phyloP scores from a whole-genome alignment of 1,284 basidiomycete species.

The Leccinum subspadiceum region DNA sequence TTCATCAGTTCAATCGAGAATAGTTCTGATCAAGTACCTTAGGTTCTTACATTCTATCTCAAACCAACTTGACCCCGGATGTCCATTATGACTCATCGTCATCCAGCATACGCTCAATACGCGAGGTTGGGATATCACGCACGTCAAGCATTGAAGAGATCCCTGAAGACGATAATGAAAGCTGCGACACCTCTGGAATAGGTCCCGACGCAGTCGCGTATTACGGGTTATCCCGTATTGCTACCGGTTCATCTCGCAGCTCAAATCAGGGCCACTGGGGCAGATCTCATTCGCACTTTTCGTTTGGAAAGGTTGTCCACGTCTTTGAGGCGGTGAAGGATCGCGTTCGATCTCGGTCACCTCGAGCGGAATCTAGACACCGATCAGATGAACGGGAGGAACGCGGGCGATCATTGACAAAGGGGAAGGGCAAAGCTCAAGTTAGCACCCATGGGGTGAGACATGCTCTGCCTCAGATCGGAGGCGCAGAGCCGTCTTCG shows the following conservation, averaged over 20 bases:
- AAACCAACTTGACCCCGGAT: slow-evolving; percentile 3
- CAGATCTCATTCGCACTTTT: slow-evolving; percentile 39
- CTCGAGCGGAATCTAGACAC: slow-evolving; percentile 19
- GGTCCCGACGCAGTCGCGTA: slow-evolving; percentile 8
- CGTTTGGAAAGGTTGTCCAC: slow-evolving; percentile 36
- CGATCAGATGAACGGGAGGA: slow-evolving; percentile 19
- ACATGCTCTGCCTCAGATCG: slow-evolving; percentile 1
- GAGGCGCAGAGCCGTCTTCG: slow-evolving; percentile 2
- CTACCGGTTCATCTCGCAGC: slow-evolving; percentile 16
- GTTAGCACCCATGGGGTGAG: not conserved
- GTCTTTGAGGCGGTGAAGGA: slow-evolving; percentile 42
- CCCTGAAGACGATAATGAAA: slow-evolving; percentile 29
- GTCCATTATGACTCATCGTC: slow-evolving; percentile 17
- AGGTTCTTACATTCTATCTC: slow-evolving; percentile 14
- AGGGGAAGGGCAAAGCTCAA: slow-evolving; percentile 19
- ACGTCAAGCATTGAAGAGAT: slow-evolving; percentile 40
- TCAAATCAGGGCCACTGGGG: slow-evolving; percentile 24
- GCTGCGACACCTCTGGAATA: not conserved
- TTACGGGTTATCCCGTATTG: slow-evolving; percentile 20
- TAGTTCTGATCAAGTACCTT: slow-evolving; percentile 1
- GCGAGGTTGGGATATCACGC: slow-evolving; percentile 28
- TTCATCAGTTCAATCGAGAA: not conserved
- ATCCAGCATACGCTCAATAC: slow-evolving; percentile 21
- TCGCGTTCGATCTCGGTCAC: slow-evolving; percentile 42
- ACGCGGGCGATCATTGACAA: slow-evolving; percentile 24